Percentiles rank a stretch among this genome's conserved stretches.
These are phyloP conservation scores for Ogataea paradorogensis DNA, from an alignment of 805 yeast genomes.

Conservation along the genomic window DNA sequence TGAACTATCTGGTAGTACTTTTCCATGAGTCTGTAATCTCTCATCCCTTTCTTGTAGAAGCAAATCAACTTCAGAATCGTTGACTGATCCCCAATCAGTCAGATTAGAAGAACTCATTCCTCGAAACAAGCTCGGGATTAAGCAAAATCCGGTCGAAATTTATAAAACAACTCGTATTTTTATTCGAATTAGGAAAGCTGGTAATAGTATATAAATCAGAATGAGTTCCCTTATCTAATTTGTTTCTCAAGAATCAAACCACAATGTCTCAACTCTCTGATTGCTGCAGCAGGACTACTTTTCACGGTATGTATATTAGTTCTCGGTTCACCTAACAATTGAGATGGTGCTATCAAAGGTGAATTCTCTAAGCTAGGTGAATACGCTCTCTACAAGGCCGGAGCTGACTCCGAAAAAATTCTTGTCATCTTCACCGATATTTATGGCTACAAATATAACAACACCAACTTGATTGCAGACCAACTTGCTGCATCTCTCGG, in stretches of 20 bases:
- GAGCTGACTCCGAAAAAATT: slow-evolving; percentile 44
- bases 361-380: slow-evolving; percentile 40
- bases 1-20: background rate
- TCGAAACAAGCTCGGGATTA: background rate
- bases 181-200: no score
- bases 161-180: no score
- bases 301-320: slow-evolving; percentile 28
- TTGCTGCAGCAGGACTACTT: slow-evolving; percentile 10
- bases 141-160: no score
- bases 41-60: slow-evolving; percentile 9
- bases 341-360: slow-evolving; percentile 44
- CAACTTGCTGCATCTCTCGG: slow-evolving; percentile 54
- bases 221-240: no score
- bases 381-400: slow-evolving; percentile 45
- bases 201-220: no score
- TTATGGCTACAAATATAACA: slow-evolving; percentile 57
- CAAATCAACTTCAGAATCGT: slow-evolving; percentile 23
- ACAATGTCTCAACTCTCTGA: slow-evolving; percentile 10
- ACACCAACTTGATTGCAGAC: slow-evolving; percentile 63
- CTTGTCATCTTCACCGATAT: slow-evolving; percentile 70
- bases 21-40: background rate
- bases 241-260: no score
- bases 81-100: slow-evolving; percentile 34
- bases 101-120: slow-evolving; percentile 13
- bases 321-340: slow-evolving; percentile 15